Percentiles rank a stretch among this genome's conserved stretches.
phyloP scores from a whole-genome alignment of 352 stramenopile species.

The Pythium utonaiense region DNA sequence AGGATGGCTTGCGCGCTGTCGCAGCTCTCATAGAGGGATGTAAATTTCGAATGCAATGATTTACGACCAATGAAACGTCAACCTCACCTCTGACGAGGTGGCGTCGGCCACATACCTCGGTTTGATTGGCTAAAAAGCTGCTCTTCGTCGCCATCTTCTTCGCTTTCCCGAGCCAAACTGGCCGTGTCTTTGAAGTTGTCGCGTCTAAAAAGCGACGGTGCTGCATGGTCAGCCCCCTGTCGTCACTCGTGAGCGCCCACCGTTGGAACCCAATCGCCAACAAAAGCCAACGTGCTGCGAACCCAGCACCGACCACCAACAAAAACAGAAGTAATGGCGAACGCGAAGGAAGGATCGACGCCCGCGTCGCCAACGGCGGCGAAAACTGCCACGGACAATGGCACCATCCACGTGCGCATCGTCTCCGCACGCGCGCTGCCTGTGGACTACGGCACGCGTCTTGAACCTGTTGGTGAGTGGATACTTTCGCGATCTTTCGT shows the following conservation, averaged over 20 bases:
- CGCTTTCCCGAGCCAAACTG: not conserved
- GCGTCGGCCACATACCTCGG: conserved; percentile 8
- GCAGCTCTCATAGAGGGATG: conserved; percentile 17
- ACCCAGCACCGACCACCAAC: not conserved
- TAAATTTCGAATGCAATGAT: conserved; percentile 16
- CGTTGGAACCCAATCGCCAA: conserved; percentile 16
- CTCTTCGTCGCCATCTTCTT: not conserved
- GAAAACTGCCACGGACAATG: conserved; percentile 31
- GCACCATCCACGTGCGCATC: conserved; percentile 77
- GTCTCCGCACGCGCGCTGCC: conserved; percentile 39
- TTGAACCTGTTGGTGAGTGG: conserved; percentile 63
- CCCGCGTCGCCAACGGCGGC: conserved; percentile 7
- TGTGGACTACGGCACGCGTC: conserved; percentile 82
- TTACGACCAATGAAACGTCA: conserved; percentile 18
- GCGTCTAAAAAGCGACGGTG: conserved; percentile 14
- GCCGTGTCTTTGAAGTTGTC: conserved; percentile 21
- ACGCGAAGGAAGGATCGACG: conserved; percentile 10
- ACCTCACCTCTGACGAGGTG: conserved; percentile 21
- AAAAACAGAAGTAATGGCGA: conserved; percentile 8
- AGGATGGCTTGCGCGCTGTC: conserved; percentile 2
- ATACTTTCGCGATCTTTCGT: not conserved
- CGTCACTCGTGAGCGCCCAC: conserved; percentile 2
- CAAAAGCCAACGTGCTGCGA: not conserved
- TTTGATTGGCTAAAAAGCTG: conserved; percentile 18
- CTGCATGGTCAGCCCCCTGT: conserved; percentile 4